Evolutionary conservation across 805 yeast species (phyloP).

Genomic region (Kodamaea hsintzibuensis): DNA sequence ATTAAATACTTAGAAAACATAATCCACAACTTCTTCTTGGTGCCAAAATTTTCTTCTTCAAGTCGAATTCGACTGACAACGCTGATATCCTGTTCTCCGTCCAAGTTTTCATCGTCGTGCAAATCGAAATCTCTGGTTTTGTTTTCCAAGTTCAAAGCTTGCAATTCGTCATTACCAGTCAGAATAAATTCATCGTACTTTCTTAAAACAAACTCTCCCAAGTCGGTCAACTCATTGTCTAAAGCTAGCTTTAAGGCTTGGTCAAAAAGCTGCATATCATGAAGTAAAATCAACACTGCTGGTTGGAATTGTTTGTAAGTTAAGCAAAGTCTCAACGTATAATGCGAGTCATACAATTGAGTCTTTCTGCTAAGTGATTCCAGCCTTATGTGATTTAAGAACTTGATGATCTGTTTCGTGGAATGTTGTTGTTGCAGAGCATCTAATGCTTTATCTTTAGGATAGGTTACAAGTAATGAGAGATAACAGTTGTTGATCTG

Average conservation of each 20-base stretch:
- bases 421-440: conserved; percentile 39
- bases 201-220: conserved; percentile 44
- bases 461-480: conserved; percentile 59
- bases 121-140: background rate
- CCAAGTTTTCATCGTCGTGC: conserved; percentile 16
- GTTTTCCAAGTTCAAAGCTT: conserved; percentile 4
- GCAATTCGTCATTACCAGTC: conserved; percentile 13
- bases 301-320: conserved; percentile 57
- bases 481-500: conserved; percentile 70
- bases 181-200: conserved; percentile 27
- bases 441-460: conserved; percentile 10
- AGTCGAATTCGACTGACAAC: conserved; percentile 30
- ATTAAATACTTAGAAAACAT: conserved; percentile 57
- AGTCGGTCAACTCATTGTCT: conserved; percentile 54
- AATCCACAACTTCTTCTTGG: conserved; percentile 74
- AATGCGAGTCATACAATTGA: conserved; percentile 61
- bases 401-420: conserved; percentile 32
- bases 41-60: conserved; percentile 34
- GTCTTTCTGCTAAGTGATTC: conserved; percentile 17
- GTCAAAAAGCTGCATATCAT: conserved; percentile 63
- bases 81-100: conserved; percentile 41
- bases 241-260: conserved; percentile 81
- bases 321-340: conserved; percentile 72
- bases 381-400: conserved; percentile 27
- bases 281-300: conserved; percentile 72